Evolutionary conservation across 225 moss, liverwort and hornwort genomes (phyloP), one percentile per base, ranked within the genome.

Genomic region (Straminergon stramineum): DNA sequence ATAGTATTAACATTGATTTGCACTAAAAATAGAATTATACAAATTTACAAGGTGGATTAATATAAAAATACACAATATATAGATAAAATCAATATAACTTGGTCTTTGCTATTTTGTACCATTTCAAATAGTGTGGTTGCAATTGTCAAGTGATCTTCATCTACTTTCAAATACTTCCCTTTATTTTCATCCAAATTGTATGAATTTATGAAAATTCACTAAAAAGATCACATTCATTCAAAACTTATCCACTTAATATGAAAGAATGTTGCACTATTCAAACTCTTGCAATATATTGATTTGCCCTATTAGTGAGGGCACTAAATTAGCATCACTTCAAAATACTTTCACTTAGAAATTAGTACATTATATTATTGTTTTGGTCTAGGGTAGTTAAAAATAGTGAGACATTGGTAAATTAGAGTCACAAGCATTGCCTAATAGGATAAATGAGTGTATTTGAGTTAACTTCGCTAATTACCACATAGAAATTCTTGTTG

Each of bases 161-260:
- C 5, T 6, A 30, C 1, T 74, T 45, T 74, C 17, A 45, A 28
- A 30, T 17, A 11, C 6, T 28, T 74, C 17, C 0, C 45, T 45
- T 6, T 5, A 11, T 74, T 28, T 73, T 45, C 28, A 17, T 17
- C 17, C 17, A 30, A 75, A 17, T 45, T 48, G 8, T 11, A 1
- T 30, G 11, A 30, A 30, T 48, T 75, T 43, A 10, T 17, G 5
- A 45, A 73, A 74, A 74, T 30, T 17, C 6, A 30, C 17, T 45
- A 45, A 4, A 0, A 17, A 17, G 2, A 75, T 48, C 2, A 51
- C 31, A 75, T 75, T 51, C 19, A 75, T 75, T 7, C 19, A 48
- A 31, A 75, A 48, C 0, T 51, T 31, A 51, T 31, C 4, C 0
- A 31, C 6, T 4, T 11, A 4, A 0, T 11, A 11, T 48, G 4